Evolutionary conservation across 495 filamentous ascomycete species (phyloP), one percentile per base, ranked within the genome.

Genomic region (Penicillium bovifimosum): DNA sequence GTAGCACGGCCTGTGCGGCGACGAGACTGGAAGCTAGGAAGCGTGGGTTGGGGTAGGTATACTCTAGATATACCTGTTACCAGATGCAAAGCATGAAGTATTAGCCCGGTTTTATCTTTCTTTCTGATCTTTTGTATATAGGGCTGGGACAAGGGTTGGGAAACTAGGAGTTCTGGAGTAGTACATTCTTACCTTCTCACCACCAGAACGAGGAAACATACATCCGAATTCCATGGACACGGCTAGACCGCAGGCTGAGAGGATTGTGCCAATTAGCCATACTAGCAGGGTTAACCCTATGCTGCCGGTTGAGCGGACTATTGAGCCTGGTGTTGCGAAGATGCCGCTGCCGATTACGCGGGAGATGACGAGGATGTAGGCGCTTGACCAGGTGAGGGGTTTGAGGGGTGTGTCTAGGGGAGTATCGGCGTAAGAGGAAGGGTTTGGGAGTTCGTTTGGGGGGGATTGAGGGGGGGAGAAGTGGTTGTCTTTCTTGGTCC

Each of bases 291-390:
- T 77, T 14, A 87, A 65, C 2, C 86, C 87, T 5, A 87, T 70
- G 54, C 86, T 89, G 1, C 86, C 86, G 9, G 81, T 77, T 0
- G 82, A 81, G 24, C 76, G 73, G n/a, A 83, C 69, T 49, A 91
- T 86, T 9, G 79, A 74, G 9, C 85, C 85, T 0, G 86, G 86
- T 0, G 84, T 87, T 3, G 86, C 84, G 61, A 90, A 91, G 53
- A 91, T 86, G 28, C 86, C 86, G 58, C 77, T 82, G 0, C 87
- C 87, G 47, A 91, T 84, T 1, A 91, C 84, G 0, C 85, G 81
- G 0, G 85, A 88, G 36, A 90, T 82, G 39, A 86, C 81, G n/a
- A 89, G 70, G 38, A 91, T 86, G 63, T 86, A 88, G 0, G 86
- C 83, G 56, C 79, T 84, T 41, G 72, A 72, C 85, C 85, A 87